Percentiles rank a stretch among this genome's conserved stretches.
Conservation (phyloP, 257 asterid genomes). For the Penstemon davidsonii region DNA sequence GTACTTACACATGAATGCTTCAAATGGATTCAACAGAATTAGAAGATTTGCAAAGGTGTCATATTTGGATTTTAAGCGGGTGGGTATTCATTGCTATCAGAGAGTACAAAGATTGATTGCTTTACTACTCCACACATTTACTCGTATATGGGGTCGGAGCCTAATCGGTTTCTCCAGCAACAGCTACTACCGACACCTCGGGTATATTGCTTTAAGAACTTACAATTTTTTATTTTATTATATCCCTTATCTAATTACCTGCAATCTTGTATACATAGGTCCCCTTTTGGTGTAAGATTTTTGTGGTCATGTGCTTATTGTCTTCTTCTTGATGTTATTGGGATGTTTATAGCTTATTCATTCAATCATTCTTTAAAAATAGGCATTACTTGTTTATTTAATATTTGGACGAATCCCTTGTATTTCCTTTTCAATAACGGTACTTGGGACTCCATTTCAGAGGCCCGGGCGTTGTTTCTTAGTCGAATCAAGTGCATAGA, state of each 20-base stretch:
- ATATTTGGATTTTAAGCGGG: constrained; percentile 15
- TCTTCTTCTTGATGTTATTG: constrained; percentile 16
- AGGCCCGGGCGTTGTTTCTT: not conserved
- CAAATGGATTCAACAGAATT: constrained; percentile 27
- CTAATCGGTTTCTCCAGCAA: constrained; percentile 56
- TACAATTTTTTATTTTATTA: not conserved
- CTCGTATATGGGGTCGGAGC: constrained; percentile 58
- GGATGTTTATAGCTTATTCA: constrained; percentile 1
- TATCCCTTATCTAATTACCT: constrained; percentile 11
- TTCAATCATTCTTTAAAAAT: not conserved
- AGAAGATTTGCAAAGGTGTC: constrained; percentile 18
- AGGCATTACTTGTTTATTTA: not conserved
- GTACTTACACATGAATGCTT: constrained; percentile 23
- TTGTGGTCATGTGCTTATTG: not conserved
- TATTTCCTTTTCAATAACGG: not conserved
- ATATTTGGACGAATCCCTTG: not conserved
- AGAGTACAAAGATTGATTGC: constrained; percentile 9
- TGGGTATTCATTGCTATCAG: constrained; percentile 15
- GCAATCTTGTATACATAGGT: constrained; percentile 6
- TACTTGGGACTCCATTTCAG: not conserved
- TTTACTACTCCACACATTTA: constrained; percentile 24
- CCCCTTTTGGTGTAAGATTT: constrained; percentile 9
- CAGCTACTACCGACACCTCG: constrained; percentile 52
- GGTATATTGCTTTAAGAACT: constrained; percentile 40
- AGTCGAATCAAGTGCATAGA: not conserved